These are phyloP conservation scores for Calonectria henricotiae DNA, from an alignment of 2,329 filamentous ascomycete species.

Conservation along the genomic window DNA sequence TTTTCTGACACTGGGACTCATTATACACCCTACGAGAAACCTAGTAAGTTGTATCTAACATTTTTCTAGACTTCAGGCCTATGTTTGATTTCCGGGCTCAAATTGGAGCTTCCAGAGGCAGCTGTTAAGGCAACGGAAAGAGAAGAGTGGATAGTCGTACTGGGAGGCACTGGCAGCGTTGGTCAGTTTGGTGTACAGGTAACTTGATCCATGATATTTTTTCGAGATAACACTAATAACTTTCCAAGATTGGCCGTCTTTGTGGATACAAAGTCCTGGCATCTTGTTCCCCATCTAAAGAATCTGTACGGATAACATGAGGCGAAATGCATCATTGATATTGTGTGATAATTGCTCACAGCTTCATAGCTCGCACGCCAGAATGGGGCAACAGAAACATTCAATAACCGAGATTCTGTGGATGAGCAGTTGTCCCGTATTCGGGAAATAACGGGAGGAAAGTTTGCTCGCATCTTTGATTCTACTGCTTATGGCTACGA, in stretches of 20 bases:
- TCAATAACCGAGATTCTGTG: conserved; percentile 53
- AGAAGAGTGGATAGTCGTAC: conserved; percentile 58
- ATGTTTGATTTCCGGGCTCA: conserved; percentile 53
- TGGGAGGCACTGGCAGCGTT: conserved; percentile 58
- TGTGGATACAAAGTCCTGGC: conserved; percentile 59
- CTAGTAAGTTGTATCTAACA: background rate
- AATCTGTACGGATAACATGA: conserved; percentile 39
- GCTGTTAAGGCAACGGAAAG: conserved; percentile 38
- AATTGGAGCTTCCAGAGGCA: conserved; percentile 47
- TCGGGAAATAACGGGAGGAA: conserved; percentile 54
- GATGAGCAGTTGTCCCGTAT: conserved; percentile 56
- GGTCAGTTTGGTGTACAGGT: conserved; percentile 57
- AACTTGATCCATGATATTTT: background rate
- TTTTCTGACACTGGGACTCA: background rate
- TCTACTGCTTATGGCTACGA: conserved; percentile 53
- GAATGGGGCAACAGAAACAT: conserved; percentile 55
- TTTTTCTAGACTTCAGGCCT: conserved; percentile 55
- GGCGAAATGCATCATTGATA: no score
- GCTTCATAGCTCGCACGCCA: conserved; percentile 48
- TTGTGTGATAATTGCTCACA: background rate
- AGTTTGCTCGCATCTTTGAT: conserved; percentile 57
- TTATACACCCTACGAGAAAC: background rate
- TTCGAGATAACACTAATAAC: background rate
- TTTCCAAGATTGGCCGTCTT: conserved; percentile 54
- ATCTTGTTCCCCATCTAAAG: conserved; percentile 56